Evolutionary conservation across 1,284 basidiomycete species (phyloP).

Genomic region (Porogramme epimiltina): DNA sequence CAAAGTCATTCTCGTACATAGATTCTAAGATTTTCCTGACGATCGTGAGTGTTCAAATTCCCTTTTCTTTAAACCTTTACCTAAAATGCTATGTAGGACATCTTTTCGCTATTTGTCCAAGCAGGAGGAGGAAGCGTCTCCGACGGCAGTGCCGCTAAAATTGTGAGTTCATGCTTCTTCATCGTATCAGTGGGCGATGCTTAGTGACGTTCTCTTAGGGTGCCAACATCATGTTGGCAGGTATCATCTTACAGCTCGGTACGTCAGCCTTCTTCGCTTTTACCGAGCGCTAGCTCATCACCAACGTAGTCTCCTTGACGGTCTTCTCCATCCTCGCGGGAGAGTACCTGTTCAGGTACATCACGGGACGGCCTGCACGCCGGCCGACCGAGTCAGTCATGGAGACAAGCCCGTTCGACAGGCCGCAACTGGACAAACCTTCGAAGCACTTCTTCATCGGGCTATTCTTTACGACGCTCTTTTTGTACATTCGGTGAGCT

Average conservation of each 20-base stretch:
- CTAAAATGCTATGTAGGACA: conserved; percentile 29
- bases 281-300: conserved; percentile 23
- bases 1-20: conserved; percentile 15
- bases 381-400: conserved; percentile 1
- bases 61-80: too few species aligned
- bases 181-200: not conserved
- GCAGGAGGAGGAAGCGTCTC: conserved; percentile 42
- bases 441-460: conserved; percentile 35
- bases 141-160: not conserved
- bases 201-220: conserved; percentile 17
- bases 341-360: conserved; percentile 46
- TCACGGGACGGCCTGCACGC: conserved; percentile 37
- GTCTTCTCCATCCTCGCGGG: conserved; percentile 39
- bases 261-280: conserved; percentile 4
- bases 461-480: conserved; percentile 32
- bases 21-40: conserved; percentile 40
- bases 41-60: conserved; percentile 29
- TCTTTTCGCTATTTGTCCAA: conserved; percentile 45
- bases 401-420: conserved; percentile 3
- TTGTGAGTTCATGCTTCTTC: conserved; percentile 2
- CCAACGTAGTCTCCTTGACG: conserved; percentile 37
- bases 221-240: conserved; percentile 46
- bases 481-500: conserved; percentile 38
- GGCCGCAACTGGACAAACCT: conserved; percentile 10
- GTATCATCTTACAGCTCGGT: conserved; percentile 45